Evolutionary conservation across 1,139 yeast species (phyloP), one percentile per base, ranked within the genome.

Genomic region (Magnusiomyces suaveolens): DNA sequence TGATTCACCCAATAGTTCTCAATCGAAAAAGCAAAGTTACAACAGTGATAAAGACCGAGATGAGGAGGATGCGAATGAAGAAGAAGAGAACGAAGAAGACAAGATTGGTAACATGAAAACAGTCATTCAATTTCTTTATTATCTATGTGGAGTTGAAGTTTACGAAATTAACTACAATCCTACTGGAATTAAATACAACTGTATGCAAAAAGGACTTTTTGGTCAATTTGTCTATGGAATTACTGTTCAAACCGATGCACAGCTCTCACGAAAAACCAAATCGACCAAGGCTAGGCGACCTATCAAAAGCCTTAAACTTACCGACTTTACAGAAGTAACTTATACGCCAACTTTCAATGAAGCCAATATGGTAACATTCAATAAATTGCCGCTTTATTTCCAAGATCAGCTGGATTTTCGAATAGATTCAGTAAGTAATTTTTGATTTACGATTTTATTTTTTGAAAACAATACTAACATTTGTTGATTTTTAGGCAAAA

Each of bases 41-140:
- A n/a, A n/a, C n/a, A 57, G 58, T 51, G 57, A 56, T 56, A 36
- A 46, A 2, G 12, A 18, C 10, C 63, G 55, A 6, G 67, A 64
- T 10, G 72, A 68, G 39, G 68, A 68, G 39, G 69, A 60, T 10
- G 38, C 33, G 29, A 29, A 49, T 8, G 51, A 43, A 38, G 56
- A 52, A 38, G 44, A 52, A 4, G 54, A 48, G 8, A 49, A 49
- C 10, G 47, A 14, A 4, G 49, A 55, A 16, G 18, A n/a, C 16
- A 36, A 43, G 23, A 38, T 20, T 21, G 49, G 41, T 14, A n/a
- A n/a, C n/a, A n/a, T n/a, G n/a, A n/a, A n/a, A n/a, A n/a, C n/a
- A n/a, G n/a, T n/a, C n/a, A n/a, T n/a, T n/a, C n/a, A n/a, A n/a
- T n/a, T n/a, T n/a, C n/a, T n/a, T n/a, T n/a, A n/a, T n/a, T n/a